A percentile compares a stretch with the other conserved stretches of the same genome.
These are phyloP conservation scores for Talaromyces sp. DNA, from an alignment of 2,329 filamentous ascomycete genomes.

Conservation along the genomic window DNA sequence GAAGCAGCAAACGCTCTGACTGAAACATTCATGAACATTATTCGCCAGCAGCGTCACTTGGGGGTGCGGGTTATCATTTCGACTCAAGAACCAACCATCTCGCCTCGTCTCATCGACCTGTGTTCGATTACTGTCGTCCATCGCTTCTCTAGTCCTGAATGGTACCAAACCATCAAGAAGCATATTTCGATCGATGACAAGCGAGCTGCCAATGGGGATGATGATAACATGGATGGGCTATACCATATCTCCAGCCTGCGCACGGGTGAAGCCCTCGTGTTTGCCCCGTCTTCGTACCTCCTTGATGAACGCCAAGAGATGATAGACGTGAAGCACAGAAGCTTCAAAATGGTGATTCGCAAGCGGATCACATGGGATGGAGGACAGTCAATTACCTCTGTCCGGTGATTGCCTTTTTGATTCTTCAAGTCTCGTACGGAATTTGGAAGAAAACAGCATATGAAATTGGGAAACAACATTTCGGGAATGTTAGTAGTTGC, in stretches of 20 bases:
- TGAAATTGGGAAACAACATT: background rate
- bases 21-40: constrained; percentile 56
- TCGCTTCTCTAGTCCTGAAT: constrained; percentile 63
- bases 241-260: constrained; percentile 19
- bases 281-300: constrained; percentile 20
- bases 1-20: constrained; percentile 56
- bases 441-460: background rate
- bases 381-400: constrained; percentile 18
- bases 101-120: constrained; percentile 63
- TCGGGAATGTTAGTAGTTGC: background rate
- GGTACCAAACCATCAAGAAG: constrained; percentile 47
- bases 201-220: background rate
- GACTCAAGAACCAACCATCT: constrained; percentile 73
- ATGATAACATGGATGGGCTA: constrained; percentile 11
- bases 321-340: constrained; percentile 16
- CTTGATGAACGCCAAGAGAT: constrained; percentile 11
- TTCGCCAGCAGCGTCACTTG: constrained; percentile 68
- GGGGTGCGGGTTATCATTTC: constrained; percentile 65
- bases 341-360: constrained; percentile 19
- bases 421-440: background rate
- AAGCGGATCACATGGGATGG: constrained; percentile 24
- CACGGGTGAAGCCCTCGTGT: constrained; percentile 23
- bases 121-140: constrained; percentile 70
- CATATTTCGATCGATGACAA: constrained; percentile 42
- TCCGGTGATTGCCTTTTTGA: constrained; percentile 10